Evolutionary conservation across 305 asterid genomes (phyloP), one percentile per base, ranked within the genome.

Genomic region (Plantago lanceolata): DNA sequence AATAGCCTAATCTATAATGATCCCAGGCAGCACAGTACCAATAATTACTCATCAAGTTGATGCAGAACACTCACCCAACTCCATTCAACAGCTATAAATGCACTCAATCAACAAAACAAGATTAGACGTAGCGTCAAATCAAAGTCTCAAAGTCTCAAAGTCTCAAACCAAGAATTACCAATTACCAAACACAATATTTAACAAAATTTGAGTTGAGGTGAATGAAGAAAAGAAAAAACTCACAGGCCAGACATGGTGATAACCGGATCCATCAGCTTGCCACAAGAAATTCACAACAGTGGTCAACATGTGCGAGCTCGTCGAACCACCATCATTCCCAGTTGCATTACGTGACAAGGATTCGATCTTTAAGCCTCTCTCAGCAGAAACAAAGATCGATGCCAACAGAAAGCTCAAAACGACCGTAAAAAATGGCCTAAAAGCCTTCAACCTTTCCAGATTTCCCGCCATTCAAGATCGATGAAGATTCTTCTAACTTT

Each of bases 201-300:
- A n/a, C n/a, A 26, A 29, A 35, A 19, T 58, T 57, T 56, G 26
- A 53, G 40, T 45, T 52, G 52, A 14, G 48, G 17, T 44, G 31
- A 43, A 67, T 24, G 8, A 57, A 64, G 2, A 35, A 24, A 17
- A 45, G 82, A 2, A 35, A 24, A 17, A 45, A 84, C 89, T 88
- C 78, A 91, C 97, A 83, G 97, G 97, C 97, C 97, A 91, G 76
- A 83, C 87, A 71, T 84, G 97, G 3, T 86, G 84, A 83, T 88
- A 91, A 45, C 97, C 97, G 12, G 92, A 79, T 79, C 74, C 48
- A 60, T 79, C 28, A 2, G 81, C 69, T 76, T 80, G 90, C 96
- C 96, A 86, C 18, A 91, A 11, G 75, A 80, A 91, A 63, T 88
- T 85, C 62, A 76, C 57, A 53, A 81, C 49, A 68, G 77, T 16